Conservation (phyloP, 2,329 filamentous ascomycete species). For the Pseudocercospora musae region DNA sequence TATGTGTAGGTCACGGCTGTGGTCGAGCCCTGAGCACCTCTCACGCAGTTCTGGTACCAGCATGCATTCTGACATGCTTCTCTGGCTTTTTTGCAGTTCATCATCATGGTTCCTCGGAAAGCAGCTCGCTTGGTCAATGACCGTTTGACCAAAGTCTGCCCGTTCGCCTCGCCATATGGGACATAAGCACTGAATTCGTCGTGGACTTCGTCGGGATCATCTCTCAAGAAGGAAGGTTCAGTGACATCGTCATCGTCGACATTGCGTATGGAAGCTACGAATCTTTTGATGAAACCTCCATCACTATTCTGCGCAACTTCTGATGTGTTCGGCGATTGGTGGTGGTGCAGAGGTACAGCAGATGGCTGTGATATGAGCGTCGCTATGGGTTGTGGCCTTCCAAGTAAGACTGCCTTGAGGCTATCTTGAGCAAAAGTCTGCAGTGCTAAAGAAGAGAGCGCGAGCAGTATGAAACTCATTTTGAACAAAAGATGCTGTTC, state of each 20-base stretch:
- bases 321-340: not conserved
- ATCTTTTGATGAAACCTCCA: not conserved
- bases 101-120: conserved; percentile 13
- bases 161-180: not conserved
- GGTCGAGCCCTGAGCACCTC: not conserved
- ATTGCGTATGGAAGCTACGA: not conserved
- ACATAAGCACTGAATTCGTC: conserved; percentile 3
- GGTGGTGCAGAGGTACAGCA: not conserved
- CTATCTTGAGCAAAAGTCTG: not conserved
- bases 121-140: conserved; percentile 6
- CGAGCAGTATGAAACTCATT: not conserved
- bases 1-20: conserved; percentile 9
- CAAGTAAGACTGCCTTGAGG: not conserved
- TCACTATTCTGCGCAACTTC: not conserved
- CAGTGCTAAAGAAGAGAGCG: not conserved
- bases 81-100: conserved; percentile 11
- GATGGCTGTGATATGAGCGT: not conserved
- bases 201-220: not conserved
- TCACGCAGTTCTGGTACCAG: conserved; percentile 15
- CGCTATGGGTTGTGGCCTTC: not conserved
- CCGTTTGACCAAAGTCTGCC: conserved; percentile 2
- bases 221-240: not conserved
- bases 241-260: not conserved
- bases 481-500: not conserved
- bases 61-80: conserved; percentile 15